phyloP scores from a whole-genome alignment of 352 stramenopile genomes.

The Thalassiosira sp. region DNA sequence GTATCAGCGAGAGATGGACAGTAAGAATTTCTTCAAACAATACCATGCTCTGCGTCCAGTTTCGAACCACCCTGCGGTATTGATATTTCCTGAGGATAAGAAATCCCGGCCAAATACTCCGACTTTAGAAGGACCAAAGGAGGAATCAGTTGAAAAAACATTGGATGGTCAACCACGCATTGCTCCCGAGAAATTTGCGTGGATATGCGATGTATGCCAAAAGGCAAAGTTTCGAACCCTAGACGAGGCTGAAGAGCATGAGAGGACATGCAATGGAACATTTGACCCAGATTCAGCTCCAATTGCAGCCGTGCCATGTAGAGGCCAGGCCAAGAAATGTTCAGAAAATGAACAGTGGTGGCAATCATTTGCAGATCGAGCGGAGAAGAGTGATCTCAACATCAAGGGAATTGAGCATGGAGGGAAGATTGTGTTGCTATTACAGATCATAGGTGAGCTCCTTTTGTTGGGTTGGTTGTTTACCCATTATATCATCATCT shows the following conservation, averaged over 20 bases:
- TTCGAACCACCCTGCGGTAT: conserved; percentile 70
- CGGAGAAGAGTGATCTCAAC: conserved; percentile 33
- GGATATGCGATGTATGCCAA: conserved; percentile 33
- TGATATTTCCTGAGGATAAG: conserved; percentile 41
- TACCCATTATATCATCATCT: not conserved
- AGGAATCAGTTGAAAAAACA: not conserved
- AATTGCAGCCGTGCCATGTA: not conserved
- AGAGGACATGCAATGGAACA: conserved; percentile 34
- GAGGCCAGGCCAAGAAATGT: conserved; percentile 2
- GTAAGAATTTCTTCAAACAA: conserved; percentile 68
- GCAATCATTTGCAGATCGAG: conserved; percentile 37
- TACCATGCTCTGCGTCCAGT: conserved; percentile 61
- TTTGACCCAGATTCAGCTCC: conserved; percentile 14
- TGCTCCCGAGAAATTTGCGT: conserved; percentile 42
- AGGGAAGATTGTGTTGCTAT: conserved; percentile 73
- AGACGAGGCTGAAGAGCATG: conserved; percentile 48
- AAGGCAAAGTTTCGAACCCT: conserved; percentile 37
- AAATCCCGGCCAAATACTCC: conserved; percentile 4
- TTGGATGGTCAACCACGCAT: conserved; percentile 13
- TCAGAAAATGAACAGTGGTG: conserved; percentile 49
- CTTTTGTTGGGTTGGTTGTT: not conserved
- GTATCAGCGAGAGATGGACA: conserved; percentile 41
- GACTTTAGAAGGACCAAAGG: conserved; percentile 11
- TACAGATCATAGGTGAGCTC: conserved; percentile 69
- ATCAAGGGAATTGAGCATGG: conserved; percentile 59